A percentile compares a stretch with the other conserved stretches of the same genome.
phyloP scores from a whole-genome alignment of 2,329 filamentous ascomycete species.

The Fusarium heterosporum region DNA sequence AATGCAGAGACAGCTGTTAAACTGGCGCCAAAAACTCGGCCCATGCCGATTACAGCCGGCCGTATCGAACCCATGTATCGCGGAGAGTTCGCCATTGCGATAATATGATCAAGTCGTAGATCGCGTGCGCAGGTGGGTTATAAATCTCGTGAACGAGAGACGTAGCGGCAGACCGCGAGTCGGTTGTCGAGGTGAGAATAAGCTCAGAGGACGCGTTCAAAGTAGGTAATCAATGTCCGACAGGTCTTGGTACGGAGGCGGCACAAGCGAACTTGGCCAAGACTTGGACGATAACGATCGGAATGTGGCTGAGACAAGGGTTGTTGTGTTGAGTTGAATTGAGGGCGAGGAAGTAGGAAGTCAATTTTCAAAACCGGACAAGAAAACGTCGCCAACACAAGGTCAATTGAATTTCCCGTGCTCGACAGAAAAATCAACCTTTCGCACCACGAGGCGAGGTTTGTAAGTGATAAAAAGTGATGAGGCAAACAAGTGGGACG shows the following conservation, averaged over 20 bases:
- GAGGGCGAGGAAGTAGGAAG: neutral
- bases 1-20: slow-evolving; percentile 63
- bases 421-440: slow-evolving; percentile 25
- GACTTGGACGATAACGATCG: slow-evolving; percentile 21
- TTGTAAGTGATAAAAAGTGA: slow-evolving; percentile 25
- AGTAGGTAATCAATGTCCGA: slow-evolving; percentile 21
- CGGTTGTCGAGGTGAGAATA: slow-evolving; percentile 8
- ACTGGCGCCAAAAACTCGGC: slow-evolving; percentile 62
- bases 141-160: slow-evolving; percentile 7
- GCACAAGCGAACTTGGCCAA: slow-evolving; percentile 20
- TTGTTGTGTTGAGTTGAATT: neutral
- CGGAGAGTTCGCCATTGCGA: slow-evolving; percentile 48
- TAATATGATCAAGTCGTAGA: neutral
- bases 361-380: slow-evolving; percentile 3
- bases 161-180: slow-evolving; percentile 11
- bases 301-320: slow-evolving; percentile 33
- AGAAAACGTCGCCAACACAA: slow-evolving; percentile 3
- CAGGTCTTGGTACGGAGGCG: slow-evolving; percentile 1
- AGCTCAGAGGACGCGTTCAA: slow-evolving; percentile 16
- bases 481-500: slow-evolving; percentile 33
- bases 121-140: neutral
- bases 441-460: slow-evolving; percentile 38
- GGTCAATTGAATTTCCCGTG: slow-evolving; percentile 6
- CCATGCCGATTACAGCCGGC: slow-evolving; percentile 63
- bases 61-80: slow-evolving; percentile 58